Percentiles rank a stretch among this genome's conserved stretches.
phyloP scores from a whole-genome alignment of 1,284 basidiomycete genomes.

The Rhodotorula mucilaginosa region DNA sequence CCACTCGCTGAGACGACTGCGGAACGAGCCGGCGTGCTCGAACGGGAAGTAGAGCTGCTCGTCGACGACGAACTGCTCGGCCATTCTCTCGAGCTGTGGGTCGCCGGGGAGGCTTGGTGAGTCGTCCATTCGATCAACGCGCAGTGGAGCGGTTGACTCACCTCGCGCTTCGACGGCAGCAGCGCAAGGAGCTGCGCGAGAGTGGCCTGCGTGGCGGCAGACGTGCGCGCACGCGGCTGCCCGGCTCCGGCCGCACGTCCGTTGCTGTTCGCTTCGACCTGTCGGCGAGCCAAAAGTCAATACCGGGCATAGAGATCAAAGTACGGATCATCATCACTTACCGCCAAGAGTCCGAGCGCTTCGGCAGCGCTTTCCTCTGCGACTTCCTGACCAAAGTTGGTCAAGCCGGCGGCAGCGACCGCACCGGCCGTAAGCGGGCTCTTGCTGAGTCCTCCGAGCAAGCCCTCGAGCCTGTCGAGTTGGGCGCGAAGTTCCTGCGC shows the following conservation, averaged over 20 bases:
- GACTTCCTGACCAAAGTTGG: background rate
- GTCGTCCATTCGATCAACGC: too few relatives aligned
- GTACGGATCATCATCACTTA: background rate
- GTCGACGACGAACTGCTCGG: conserved; percentile 23
- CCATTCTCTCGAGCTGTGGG: conserved; percentile 27
- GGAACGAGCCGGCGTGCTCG: conserved; percentile 31
- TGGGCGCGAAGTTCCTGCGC: conserved; percentile 33
- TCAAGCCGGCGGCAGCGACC: background rate
- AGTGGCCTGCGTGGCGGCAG: background rate
- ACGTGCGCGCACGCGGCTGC: conserved; percentile 9
- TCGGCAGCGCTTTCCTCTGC: conserved; percentile 21
- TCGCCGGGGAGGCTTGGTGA: background rate
- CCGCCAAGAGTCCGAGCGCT: conserved; percentile 19
- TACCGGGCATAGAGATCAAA: background rate
- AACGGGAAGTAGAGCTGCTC: conserved; percentile 30
- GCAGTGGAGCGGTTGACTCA: background rate
- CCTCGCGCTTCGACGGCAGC: conserved; percentile 23
- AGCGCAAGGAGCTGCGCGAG: conserved; percentile 18
- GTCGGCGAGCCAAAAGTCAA: background rate
- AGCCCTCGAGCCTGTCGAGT: conserved; percentile 34
- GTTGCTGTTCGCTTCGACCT: background rate
- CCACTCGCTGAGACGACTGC: background rate
- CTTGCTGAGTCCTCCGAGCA: conserved; percentile 17
- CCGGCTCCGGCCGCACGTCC: background rate
- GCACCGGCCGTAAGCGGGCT: conserved; percentile 1